A percentile compares a stretch with the other conserved stretches of the same genome.
These are phyloP conservation scores for Grosmannia penicillata DNA, from an alignment of 2,329 filamentous ascomycete species.

Conservation along the genomic window DNA sequence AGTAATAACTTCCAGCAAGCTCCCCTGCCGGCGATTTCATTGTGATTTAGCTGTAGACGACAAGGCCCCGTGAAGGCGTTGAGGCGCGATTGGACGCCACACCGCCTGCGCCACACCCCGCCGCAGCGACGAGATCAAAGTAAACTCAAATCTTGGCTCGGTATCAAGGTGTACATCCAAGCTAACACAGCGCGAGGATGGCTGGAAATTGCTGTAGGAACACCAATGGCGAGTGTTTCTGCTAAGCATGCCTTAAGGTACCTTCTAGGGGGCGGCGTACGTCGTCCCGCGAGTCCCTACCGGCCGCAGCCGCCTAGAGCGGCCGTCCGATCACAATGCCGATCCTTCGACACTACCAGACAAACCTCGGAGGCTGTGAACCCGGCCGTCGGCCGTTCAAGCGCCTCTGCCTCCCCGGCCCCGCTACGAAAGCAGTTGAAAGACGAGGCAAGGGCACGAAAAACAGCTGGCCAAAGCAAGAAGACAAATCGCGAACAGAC, in stretches of 20 bases:
- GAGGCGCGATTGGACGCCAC: too few relatives aligned
- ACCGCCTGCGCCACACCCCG: too few relatives aligned
- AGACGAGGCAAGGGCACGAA: slow-evolving; percentile 43
- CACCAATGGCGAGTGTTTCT: slow-evolving; percentile 1
- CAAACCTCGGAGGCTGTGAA: not conserved
- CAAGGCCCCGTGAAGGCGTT: too few relatives aligned
- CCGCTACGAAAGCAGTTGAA: slow-evolving; percentile 61
- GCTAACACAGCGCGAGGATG: not conserved
- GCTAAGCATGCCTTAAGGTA: not conserved
- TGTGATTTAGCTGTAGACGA: too few relatives aligned
- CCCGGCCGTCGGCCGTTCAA: too few relatives aligned
- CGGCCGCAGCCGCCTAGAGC: not conserved
- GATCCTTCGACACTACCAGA: not conserved
- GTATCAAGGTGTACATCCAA: too few relatives aligned
- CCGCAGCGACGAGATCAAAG: too few relatives aligned
- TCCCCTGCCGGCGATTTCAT: too few relatives aligned
- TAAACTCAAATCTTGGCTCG: not conserved
- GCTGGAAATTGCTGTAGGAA: not conserved
- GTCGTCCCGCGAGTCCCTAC: not conserved
- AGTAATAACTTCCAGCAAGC: too few relatives aligned
- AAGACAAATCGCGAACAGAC: slow-evolving; percentile 32
- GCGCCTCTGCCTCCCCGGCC: slow-evolving; percentile 12
- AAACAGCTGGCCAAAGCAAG: slow-evolving; percentile 27
- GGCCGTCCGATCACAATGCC: not conserved
- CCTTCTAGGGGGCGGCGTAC: not conserved